Evolutionary conservation across 352 stramenopile species (phyloP).

Genomic region (Aphanomyces euteiches): DNA sequence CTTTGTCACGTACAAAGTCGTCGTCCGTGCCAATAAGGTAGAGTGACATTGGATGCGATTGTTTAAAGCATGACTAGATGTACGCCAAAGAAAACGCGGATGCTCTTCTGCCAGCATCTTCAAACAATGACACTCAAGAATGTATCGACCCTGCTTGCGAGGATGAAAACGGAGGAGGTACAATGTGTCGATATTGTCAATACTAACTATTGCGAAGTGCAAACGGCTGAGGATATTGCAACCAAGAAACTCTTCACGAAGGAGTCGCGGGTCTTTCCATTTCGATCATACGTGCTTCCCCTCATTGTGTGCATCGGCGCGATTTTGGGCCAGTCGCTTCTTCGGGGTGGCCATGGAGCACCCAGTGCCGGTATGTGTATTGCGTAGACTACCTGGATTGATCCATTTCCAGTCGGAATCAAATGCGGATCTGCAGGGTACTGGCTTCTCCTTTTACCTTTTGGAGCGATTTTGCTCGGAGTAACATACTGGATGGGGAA

Average conservation of each 20-base stretch:
- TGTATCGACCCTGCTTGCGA: no score
- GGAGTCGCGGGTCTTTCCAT: conserved; percentile 50
- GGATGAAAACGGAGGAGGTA: no score
- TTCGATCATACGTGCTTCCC: conserved; percentile 50
- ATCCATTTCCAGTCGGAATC: conserved; percentile 81
- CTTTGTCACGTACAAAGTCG: conserved; percentile 70
- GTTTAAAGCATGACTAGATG: not conserved
- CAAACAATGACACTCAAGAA: no score
- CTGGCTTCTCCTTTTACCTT: conserved; percentile 88
- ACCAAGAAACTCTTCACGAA: not conserved
- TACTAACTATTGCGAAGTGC: no score
- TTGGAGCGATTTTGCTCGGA: conserved; percentile 67
- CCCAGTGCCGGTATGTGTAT: conserved; percentile 39
- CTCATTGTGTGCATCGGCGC: conserved; percentile 49
- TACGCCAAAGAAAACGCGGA: conserved; percentile 38
- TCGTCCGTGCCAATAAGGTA: conserved; percentile 58
- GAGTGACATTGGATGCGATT: not conserved
- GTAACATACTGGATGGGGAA: conserved; percentile 31
- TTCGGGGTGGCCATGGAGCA: conserved; percentile 65
- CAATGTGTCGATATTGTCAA: no score
- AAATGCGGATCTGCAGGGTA: conserved; percentile 90
- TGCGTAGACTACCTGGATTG: not conserved
- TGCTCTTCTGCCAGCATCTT: conserved; percentile 45
- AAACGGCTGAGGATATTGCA: not conserved
- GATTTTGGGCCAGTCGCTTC: conserved; percentile 62